A percentile compares a stretch with the other conserved stretches of the same genome.
Evolutionary conservation across 2,329 filamentous ascomycete genomes (phyloP).

Genomic region (Stagonosporopsis tanaceti): DNA sequence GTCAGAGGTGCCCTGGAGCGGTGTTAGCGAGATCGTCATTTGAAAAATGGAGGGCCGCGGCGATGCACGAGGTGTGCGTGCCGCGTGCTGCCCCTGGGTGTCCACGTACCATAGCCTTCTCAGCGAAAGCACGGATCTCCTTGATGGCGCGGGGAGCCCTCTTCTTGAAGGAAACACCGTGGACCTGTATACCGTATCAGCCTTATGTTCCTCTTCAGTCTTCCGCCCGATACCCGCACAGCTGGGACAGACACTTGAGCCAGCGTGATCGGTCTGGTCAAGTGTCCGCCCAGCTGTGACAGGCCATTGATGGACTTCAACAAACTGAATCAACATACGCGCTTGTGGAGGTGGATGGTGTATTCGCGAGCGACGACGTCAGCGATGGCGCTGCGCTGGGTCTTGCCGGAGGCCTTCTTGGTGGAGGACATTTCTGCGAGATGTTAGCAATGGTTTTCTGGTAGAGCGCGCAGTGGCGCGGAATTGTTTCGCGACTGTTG

Average conservation of each 20-base stretch:
- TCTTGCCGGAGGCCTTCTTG: slow-evolving; percentile 71
- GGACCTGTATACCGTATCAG: slow-evolving; percentile 73
- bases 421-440: slow-evolving; percentile 51
- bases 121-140: slow-evolving; percentile 97
- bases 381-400: slow-evolving; percentile 89
- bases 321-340: slow-evolving; percentile 82
- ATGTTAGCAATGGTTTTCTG: slow-evolving; percentile 28
- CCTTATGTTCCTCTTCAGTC: slow-evolving; percentile 61
- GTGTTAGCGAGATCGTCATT: slow-evolving; percentile 24
- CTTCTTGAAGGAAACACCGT: slow-evolving; percentile 99
- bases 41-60: not conserved
- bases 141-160: slow-evolving; percentile 97
- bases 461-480: not conserved
- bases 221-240: slow-evolving; percentile 67
- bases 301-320: slow-evolving; percentile 73
- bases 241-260: slow-evolving; percentile 19
- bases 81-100: not conserved
- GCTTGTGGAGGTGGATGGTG: slow-evolving; percentile 99
- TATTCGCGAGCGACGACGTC: slow-evolving; percentile 99
- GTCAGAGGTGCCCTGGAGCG: slow-evolving; percentile 84
- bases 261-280: slow-evolving; percentile 32
- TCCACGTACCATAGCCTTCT: slow-evolving; percentile 89
- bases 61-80: not conserved
- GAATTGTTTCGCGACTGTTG: not conserved
- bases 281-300: slow-evolving; percentile 29